Percentiles rank a stretch among this genome's conserved stretches.
Conservation (phyloP, 192 early-diverging fungal genomes). For the Haplosporangium gracile region DNA sequence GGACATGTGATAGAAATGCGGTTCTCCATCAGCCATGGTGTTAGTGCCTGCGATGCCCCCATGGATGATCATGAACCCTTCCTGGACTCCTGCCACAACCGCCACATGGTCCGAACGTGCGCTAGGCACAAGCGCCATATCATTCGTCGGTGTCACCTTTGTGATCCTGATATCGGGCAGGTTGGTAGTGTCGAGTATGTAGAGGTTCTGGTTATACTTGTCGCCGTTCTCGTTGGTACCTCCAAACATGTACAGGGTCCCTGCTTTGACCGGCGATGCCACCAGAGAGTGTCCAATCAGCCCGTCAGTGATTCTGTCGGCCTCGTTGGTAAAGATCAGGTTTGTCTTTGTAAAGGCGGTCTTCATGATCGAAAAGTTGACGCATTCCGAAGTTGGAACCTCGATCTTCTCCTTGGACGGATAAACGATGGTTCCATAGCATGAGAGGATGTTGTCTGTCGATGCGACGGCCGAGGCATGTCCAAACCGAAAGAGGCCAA, state of each 20-base stretch:
- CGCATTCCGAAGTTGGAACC: conserved; percentile 19
- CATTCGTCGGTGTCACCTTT: conserved; percentile 2
- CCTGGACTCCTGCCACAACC: background rate
- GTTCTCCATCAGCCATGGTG: conserved; percentile 1
- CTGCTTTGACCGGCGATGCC: background rate
- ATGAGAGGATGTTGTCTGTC: conserved; percentile 19
- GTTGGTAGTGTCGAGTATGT: conserved; percentile 21
- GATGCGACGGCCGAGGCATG: conserved; percentile 33
- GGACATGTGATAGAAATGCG: conserved; percentile 25
- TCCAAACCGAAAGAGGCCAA: conserved; percentile 17
- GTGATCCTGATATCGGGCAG: conserved; percentile 16
- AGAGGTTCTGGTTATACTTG: conserved; percentile 22
- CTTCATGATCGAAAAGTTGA: conserved; percentile 25
- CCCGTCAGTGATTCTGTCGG: conserved; percentile 7
- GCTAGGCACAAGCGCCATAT: conserved; percentile 11
- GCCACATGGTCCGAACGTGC: conserved; percentile 26
- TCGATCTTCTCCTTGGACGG: background rate
- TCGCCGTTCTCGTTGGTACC: conserved; percentile 10
- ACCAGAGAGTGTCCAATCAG: conserved; percentile 22
- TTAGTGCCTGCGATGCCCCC: conserved; percentile 8
- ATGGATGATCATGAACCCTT: conserved; percentile 38
- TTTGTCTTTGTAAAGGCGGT: background rate
- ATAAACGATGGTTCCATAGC: conserved; percentile 20
- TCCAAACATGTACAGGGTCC: conserved; percentile 42
- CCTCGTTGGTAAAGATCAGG: conserved; percentile 7